phyloP scores from a whole-genome alignment of 2,329 filamentous ascomycete genomes.

The Decorospora gaudefroyi region DNA sequence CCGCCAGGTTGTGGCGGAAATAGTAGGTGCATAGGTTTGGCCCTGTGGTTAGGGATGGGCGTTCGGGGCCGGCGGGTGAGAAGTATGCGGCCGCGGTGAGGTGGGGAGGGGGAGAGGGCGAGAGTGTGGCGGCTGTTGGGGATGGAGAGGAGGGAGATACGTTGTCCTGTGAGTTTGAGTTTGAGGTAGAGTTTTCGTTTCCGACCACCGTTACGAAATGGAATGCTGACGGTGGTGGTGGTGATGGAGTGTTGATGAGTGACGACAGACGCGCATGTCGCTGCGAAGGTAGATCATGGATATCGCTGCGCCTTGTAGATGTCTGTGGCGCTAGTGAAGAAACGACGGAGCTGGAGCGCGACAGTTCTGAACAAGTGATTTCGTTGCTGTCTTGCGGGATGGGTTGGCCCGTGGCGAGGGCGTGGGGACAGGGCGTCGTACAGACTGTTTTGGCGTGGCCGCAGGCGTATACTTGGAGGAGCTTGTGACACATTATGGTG shows the following conservation, averaged over 20 bases:
- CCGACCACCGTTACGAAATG: constrained; percentile 10
- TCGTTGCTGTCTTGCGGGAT: background rate
- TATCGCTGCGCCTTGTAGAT: background rate
- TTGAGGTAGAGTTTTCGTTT: no score
- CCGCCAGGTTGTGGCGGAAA: constrained; percentile 24
- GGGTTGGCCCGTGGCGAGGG: constrained; percentile 3
- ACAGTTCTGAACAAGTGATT: constrained; percentile 1
- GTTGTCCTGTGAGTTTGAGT: no score
- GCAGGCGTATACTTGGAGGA: constrained; percentile 36
- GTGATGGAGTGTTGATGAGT: no score
- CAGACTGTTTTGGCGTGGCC: constrained; percentile 31
- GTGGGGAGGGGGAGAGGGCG: background rate
- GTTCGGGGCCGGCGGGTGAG: background rate
- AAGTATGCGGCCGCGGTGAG: background rate
- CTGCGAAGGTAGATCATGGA: background rate
- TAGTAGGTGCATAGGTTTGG: constrained; percentile 28
- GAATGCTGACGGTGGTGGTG: constrained; percentile 4
- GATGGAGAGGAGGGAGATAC: constrained; percentile 5
- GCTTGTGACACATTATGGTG: constrained; percentile 31
- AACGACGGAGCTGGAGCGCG: constrained; percentile 14
- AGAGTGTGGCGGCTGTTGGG: constrained; percentile 5
- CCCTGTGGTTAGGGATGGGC: background rate
- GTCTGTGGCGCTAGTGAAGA: constrained; percentile 7
- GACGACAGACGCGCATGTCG: constrained; percentile 1
- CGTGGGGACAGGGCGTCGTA: constrained; percentile 35